These are phyloP conservation scores for Neofusicoccum parvum DNA, from an alignment of 2,329 filamentous ascomycete genomes.

Conservation along the genomic window DNA sequence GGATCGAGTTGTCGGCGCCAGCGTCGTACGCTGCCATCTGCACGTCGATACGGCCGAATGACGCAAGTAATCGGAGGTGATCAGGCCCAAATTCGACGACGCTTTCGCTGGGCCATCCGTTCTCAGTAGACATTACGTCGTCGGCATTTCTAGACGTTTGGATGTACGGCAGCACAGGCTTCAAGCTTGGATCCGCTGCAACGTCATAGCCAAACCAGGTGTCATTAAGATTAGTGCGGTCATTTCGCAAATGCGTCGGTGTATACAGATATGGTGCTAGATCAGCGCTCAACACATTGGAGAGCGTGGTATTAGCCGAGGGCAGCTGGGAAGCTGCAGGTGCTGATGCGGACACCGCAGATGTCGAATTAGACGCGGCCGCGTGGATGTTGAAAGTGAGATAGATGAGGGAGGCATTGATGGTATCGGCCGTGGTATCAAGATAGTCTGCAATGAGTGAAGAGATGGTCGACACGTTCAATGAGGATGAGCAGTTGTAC, in stretches of 20 bases:
- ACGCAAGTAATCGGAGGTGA: slow-evolving; percentile 57
- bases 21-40: slow-evolving; percentile 61
- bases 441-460: slow-evolving; percentile 57
- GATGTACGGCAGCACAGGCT: slow-evolving; percentile 23
- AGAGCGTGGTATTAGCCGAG: slow-evolving; percentile 45
- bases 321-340: slow-evolving; percentile 51
- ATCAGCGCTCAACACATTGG: slow-evolving; percentile 50
- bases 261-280: slow-evolving; percentile 58
- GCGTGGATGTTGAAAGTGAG: slow-evolving; percentile 63
- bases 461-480: slow-evolving; percentile 55
- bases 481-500: slow-evolving; percentile 55
- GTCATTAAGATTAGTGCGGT: slow-evolving; percentile 59
- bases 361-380: slow-evolving; percentile 42
- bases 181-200: neutral
- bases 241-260: slow-evolving; percentile 49
- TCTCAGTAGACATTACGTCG: slow-evolving; percentile 48
- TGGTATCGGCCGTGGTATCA: slow-evolving; percentile 53
- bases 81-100: slow-evolving; percentile 56
- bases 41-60: slow-evolving; percentile 59
- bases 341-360: slow-evolving; percentile 45
- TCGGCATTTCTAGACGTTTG: slow-evolving; percentile 25
- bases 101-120: slow-evolving; percentile 67
- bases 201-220: slow-evolving; percentile 55
- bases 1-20: slow-evolving; percentile 49
- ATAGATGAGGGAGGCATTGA: slow-evolving; percentile 57